Conservation (phyloP, 2,329 filamentous ascomycete species). For the Hypoxylon sp. region DNA sequence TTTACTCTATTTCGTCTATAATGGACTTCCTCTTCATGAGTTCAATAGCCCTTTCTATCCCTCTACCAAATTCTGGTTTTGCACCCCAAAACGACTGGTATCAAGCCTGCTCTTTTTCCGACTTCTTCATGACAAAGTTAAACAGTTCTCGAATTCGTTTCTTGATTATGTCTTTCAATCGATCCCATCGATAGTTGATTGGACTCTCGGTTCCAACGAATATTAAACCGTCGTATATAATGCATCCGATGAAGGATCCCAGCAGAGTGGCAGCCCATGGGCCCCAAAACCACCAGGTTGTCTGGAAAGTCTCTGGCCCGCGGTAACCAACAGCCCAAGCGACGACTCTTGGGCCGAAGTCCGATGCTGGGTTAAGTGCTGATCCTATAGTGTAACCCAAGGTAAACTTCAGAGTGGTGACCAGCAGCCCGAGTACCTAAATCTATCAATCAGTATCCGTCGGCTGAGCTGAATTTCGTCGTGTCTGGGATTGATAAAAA, state of each 20-base stretch:
- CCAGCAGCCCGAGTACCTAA: constrained; percentile 53
- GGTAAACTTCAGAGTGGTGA: constrained; percentile 55
- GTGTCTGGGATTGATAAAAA: background rate
- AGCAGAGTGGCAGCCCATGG: constrained; percentile 47
- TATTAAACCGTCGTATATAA: constrained; percentile 52
- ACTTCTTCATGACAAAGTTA: constrained; percentile 9
- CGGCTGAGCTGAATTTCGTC: background rate
- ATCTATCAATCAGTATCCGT: constrained; percentile 1
- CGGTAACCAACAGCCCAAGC: constrained; percentile 40
- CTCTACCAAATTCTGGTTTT: background rate
- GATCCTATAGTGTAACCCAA: constrained; percentile 56
- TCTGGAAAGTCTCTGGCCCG: constrained; percentile 47
- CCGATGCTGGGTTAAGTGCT: constrained; percentile 56
- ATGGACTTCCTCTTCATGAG: no score
- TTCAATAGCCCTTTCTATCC: background rate
- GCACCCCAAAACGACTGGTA: background rate
- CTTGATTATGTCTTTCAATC: constrained; percentile 9
- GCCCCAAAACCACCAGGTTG: constrained; percentile 53
- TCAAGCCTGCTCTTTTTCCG: background rate
- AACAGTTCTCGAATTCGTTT: constrained; percentile 31
- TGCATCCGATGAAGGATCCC: constrained; percentile 50
- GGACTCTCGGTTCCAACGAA: constrained; percentile 51
- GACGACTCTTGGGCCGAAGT: constrained; percentile 53
- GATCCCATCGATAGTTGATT: constrained; percentile 44
- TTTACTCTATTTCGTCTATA: no score